Base-by-base conservation (phyloP, 2,329 filamentous ascomycete species). In the Fusarium camptoceras region DNA sequence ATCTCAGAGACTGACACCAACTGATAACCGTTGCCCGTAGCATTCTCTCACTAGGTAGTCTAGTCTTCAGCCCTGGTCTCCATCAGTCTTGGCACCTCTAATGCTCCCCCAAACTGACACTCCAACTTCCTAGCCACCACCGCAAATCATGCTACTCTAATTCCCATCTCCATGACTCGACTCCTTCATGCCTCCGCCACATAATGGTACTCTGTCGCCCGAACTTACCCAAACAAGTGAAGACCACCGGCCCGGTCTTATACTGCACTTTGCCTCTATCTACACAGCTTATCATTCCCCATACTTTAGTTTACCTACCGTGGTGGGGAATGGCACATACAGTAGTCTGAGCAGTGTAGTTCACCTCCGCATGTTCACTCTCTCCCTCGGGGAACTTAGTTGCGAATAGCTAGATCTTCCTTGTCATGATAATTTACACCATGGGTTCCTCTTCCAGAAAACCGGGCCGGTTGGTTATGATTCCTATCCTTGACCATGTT, bases 231-330 rank as follows among this genome's bases (percentile, higher is more conserved):
- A 31, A 61, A 62, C 55, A 25, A 68, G 56, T 43, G 27, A 34
- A 60, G 28, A 43, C 34, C 53, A 63, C 68, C 68, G 68, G 68
- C 68, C 68, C 68, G 68, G 68, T 56, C 65, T 27, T 46, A 25
- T 61, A 3, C 34, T 37, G 34, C n/a, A n/a, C n/a, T 47, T 44
- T 49, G 41, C 47, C 47, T 63, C 49, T 64, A 44, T 22, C 46
- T 58, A 20, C 51, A 54, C 56, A 53, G 64, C 69, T 73, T 75
- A 73, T 72, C 73, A 67, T 72, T 18, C 42, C 71, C 68, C 64
- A 70, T 66, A 70, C 44, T 55, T 22, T 56, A 28, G 14, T 20
- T 48, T 37, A 20, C 57, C 42, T 69, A 59, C 71, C 51, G 49
- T 46, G 30, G 72, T 67, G 69, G 71, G 25, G 72, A 60, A 54